phyloP scores from a whole-genome alignment of 371 early-diverging fungal genomes.

The Mortierella sp. region DNA sequence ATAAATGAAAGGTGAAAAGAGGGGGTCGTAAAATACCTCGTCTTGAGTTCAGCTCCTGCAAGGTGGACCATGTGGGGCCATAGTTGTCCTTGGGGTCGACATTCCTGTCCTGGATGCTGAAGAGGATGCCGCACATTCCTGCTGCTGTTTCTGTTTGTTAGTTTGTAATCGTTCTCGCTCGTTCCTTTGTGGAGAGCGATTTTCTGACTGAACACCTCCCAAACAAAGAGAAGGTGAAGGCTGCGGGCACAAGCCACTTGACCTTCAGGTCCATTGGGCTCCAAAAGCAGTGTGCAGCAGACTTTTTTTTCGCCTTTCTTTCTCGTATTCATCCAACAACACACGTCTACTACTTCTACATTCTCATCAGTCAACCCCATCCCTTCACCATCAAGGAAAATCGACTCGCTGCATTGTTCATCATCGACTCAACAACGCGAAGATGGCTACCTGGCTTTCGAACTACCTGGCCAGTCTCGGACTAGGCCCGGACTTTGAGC shows the following conservation, averaged over 20 bases:
- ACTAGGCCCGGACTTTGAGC: slow-evolving; percentile 46
- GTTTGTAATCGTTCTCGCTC: neutral
- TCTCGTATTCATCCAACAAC: neutral
- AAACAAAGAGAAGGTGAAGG: neutral
- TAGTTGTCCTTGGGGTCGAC: slow-evolving; percentile 9
- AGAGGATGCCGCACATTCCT: slow-evolving; percentile 54
- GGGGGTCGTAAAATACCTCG: slow-evolving; percentile 59
- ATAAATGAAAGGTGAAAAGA: neutral
- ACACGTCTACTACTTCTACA: neutral
- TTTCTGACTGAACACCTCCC: neutral
- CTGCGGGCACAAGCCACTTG: slow-evolving; percentile 20
- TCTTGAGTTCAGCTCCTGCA: slow-evolving; percentile 62
- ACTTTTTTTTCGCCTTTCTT: neutral
- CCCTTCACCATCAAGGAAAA: neutral
- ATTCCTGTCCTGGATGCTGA: slow-evolving; percentile 32
- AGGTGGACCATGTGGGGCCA: slow-evolving; percentile 56
- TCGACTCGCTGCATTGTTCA: neutral
- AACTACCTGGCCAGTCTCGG: slow-evolving; percentile 48
- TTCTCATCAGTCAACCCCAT: neutral
- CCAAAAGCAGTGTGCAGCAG: neutral
- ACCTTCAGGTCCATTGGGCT: slow-evolving; percentile 20
- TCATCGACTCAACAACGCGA: neutral
- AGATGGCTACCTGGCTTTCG: slow-evolving; percentile 55
- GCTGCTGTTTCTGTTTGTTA: neutral
- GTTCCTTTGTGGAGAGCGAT: neutral